Conservation (phyloP, 2,329 filamentous ascomycete genomes). For the Onygena corvina region DNA sequence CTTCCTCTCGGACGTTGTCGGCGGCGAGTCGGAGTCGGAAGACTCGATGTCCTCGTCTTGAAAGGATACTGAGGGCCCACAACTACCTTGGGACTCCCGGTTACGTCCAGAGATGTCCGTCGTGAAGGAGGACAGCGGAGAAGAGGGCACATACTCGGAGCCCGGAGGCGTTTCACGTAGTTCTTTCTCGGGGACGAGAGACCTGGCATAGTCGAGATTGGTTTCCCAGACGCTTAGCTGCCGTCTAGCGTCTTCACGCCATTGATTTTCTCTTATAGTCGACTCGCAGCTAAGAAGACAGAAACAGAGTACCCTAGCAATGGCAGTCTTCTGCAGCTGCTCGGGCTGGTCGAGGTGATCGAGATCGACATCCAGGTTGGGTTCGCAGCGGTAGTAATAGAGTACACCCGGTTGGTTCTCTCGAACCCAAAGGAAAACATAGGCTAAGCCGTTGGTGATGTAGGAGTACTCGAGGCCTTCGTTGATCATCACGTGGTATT, state of each 20-base stretch:
- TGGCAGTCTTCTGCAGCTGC: constrained; percentile 16
- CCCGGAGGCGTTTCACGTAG: constrained; percentile 15
- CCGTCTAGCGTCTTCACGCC: constrained; percentile 11
- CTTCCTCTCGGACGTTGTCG: too few relatives aligned
- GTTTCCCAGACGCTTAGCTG: constrained; percentile 17
- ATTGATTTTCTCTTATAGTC: too few relatives aligned
- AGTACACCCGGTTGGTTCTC: constrained; percentile 19
- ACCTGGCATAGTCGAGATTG: constrained; percentile 16
- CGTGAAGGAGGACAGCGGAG: too few relatives aligned
- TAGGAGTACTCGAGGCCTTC: constrained; percentile 12
- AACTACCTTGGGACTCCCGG: too few relatives aligned
- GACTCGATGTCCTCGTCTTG: too few relatives aligned
- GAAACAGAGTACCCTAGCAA: constrained; percentile 18
- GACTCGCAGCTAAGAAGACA: constrained; percentile 19
- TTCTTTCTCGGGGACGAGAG: constrained; percentile 17
- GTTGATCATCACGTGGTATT: constrained; percentile 12
- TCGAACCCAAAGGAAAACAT: constrained; percentile 15
- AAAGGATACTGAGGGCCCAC: too few relatives aligned
- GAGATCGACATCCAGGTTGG: constrained; percentile 15
- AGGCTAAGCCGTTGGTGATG: constrained; percentile 7
- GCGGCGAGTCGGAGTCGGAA: too few relatives aligned
- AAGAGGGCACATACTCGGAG: constrained; percentile 19
- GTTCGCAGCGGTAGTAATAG: constrained; percentile 22
- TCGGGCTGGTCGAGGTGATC: constrained; percentile 11
- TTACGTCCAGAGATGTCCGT: too few relatives aligned